Percentiles rank a stretch among this genome's conserved stretches.
These are phyloP conservation scores for Beauveria bassiana DNA, from an alignment of 2,329 filamentous ascomycete genomes.

Conservation along the genomic window DNA sequence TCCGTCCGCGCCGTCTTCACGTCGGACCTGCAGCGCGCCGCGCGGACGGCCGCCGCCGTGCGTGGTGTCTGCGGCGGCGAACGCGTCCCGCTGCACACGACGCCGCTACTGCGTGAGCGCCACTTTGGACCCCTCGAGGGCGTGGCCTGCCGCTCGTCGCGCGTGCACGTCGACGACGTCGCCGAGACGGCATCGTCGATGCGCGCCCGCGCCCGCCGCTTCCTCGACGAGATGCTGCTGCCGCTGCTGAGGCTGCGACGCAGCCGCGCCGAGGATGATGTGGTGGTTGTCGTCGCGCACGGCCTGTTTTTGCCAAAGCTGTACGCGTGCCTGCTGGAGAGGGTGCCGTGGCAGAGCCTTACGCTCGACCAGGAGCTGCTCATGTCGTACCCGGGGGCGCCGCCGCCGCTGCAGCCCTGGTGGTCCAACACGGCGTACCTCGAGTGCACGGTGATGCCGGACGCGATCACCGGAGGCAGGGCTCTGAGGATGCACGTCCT, in stretches of 20 bases:
- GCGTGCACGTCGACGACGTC: slow-evolving; percentile 32
- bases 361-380: background rate
- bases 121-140: slow-evolving; percentile 69
- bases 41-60: slow-evolving; percentile 61
- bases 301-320: slow-evolving; percentile 68
- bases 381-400: background rate
- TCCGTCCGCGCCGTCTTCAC: slow-evolving; percentile 48
- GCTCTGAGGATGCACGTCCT: slow-evolving; percentile 35
- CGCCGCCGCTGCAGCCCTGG: slow-evolving; percentile 20
- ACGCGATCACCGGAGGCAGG: background rate
- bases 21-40: slow-evolving; percentile 69
- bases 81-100: slow-evolving; percentile 24
- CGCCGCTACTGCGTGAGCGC: slow-evolving; percentile 54
- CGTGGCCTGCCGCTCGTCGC: slow-evolving; percentile 39
- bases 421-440: slow-evolving; percentile 50
- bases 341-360: slow-evolving; percentile 32
- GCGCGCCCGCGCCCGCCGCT: slow-evolving; percentile 53
- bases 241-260: slow-evolving; percentile 19
- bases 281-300: slow-evolving; percentile 69
- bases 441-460: slow-evolving; percentile 22
- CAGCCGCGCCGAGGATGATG: slow-evolving; percentile 22
- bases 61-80: slow-evolving; percentile 39
- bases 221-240: slow-evolving; percentile 57
- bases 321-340: slow-evolving; percentile 48
- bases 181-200: slow-evolving; percentile 64